A percentile compares a stretch with the other conserved stretches of the same genome.
phyloP scores from a whole-genome alignment of 2,329 filamentous ascomycete genomes.

The Podosphaera fusca region DNA sequence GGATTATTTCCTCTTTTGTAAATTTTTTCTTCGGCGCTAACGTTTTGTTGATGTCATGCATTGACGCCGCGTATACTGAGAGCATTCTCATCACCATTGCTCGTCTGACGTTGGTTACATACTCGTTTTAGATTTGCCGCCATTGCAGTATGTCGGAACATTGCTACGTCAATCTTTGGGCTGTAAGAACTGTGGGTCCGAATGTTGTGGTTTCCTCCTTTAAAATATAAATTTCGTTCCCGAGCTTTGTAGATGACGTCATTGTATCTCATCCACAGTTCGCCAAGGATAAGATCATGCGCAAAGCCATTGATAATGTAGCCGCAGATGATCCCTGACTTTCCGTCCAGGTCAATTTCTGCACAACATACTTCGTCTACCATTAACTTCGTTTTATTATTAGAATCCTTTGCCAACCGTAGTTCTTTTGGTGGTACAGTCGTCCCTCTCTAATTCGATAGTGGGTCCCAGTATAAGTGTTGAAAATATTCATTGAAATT shows the following conservation, averaged over 20 bases:
- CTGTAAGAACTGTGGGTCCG: not conserved
- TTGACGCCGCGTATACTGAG: not conserved
- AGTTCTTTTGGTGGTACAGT: not conserved
- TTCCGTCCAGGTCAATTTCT: not conserved
- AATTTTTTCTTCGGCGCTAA: not conserved
- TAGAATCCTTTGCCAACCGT: not conserved
- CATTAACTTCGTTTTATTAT: not conserved
- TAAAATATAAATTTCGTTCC: not conserved
- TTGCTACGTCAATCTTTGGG: not conserved
- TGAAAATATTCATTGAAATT: too few relatives aligned
- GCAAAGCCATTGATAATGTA: not conserved
- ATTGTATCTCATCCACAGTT: not conserved
- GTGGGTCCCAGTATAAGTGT: too few relatives aligned
- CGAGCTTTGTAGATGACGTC: not conserved
- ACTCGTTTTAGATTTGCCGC: not conserved
- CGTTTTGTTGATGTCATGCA: not conserved
- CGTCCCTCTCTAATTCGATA: too few relatives aligned
- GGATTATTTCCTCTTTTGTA: not conserved
- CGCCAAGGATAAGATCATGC: not conserved
- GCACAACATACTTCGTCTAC: not conserved
- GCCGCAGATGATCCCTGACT: not conserved
- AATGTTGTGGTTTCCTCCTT: not conserved
- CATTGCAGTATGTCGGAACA: not conserved
- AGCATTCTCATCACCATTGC: not conserved
- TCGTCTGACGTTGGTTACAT: not conserved